Evolutionary conservation across 164 flowering plant species (phyloP), one percentile per base, ranked within the genome.

Genomic region (Saururus chinensis): DNA sequence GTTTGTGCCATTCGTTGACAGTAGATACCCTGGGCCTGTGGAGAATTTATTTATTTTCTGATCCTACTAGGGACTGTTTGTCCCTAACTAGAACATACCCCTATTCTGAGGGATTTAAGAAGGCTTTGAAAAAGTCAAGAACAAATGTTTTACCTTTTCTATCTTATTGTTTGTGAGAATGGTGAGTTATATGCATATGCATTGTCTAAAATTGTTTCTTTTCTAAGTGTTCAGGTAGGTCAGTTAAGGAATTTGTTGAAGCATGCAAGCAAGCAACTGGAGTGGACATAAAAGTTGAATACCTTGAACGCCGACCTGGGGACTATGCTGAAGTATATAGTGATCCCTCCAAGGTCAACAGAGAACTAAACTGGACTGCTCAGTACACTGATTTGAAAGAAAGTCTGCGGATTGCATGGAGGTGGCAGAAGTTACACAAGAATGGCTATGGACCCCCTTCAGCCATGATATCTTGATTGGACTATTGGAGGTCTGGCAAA

Each of bases 281-380:
- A 19, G 81, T 68, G 12, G 62, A 85, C 52, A 82, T 93, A 64
- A 82, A 85, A 63, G 87, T 90, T 0, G 87, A 90, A 0, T 90
- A 65, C 68, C 80, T 90, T 0, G 74, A 75, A 19, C 92, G 97
- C 7, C 67, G 99, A 8, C 96, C 96, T 37, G 99, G 99, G 55
- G 99, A 93, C 70, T 90, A 93, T 66, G 99, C 99, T 0, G 96
- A 93, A 75, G 99, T 90, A 8, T 93, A 63, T 68, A 90, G 96
- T 42, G 87, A 93, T 62, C 97, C 99, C 8, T 70, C 84, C 4
- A 90, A 88, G 81, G 87, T 88, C 66, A 70, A 25, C 59, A 64
- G 26, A 9, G 97, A 93, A 56, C 81, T 93, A 41, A 93, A 93
- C 80, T 93, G 97, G 99, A 81, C 95, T 12, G 99, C 99, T 4